phyloP scores from a whole-genome alignment of 768 basidiomycete species.

The Termitomyces sp. region DNA sequence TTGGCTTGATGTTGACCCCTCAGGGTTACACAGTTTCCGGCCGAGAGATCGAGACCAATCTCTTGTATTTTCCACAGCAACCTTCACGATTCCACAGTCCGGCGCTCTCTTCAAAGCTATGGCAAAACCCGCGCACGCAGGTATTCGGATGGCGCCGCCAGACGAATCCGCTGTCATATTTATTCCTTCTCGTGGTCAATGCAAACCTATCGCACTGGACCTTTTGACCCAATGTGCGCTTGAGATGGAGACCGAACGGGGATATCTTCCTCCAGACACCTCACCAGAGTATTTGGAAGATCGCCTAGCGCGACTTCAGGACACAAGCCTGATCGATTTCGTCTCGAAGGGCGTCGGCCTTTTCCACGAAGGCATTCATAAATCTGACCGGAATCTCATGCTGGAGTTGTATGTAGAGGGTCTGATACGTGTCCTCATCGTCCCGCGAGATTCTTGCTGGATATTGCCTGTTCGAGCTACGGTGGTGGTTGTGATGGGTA shows the following conservation, averaged over 20 bases:
- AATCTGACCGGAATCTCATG: conserved; percentile 66
- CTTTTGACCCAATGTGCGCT: conserved; percentile 87
- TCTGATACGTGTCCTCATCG: conserved; percentile 75
- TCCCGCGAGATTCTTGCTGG: conserved; percentile 86
- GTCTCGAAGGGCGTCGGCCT: conserved; percentile 86
- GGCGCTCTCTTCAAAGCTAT: conserved; percentile 87
- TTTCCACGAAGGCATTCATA: conserved; percentile 71
- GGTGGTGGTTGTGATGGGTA: conserved; percentile 87
- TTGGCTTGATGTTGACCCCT: conserved; percentile 76
- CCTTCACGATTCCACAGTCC: conserved; percentile 87
- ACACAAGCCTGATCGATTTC: conserved; percentile 64
- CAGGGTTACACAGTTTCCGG: conserved; percentile 70
- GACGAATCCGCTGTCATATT: conserved; percentile 72
- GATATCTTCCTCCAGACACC: conserved; percentile 58
- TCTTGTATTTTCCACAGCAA: conserved; percentile 61
- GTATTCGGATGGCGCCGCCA: conserved; percentile 49
- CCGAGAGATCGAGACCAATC: conserved; percentile 84
- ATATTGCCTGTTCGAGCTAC: conserved; percentile 80
- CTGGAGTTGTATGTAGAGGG: conserved; percentile 83
- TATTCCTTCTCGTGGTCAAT: conserved; percentile 83
- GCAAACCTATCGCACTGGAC: conserved; percentile 70
- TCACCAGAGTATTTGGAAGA: conserved; percentile 57
- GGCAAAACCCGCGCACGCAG: conserved; percentile 84
- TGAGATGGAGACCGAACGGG: conserved; percentile 63
- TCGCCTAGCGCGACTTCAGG: conserved; percentile 57